Evolutionary conservation across 306 rosid genomes (phyloP).

Genomic region (Acacia crassicarpa): DNA sequence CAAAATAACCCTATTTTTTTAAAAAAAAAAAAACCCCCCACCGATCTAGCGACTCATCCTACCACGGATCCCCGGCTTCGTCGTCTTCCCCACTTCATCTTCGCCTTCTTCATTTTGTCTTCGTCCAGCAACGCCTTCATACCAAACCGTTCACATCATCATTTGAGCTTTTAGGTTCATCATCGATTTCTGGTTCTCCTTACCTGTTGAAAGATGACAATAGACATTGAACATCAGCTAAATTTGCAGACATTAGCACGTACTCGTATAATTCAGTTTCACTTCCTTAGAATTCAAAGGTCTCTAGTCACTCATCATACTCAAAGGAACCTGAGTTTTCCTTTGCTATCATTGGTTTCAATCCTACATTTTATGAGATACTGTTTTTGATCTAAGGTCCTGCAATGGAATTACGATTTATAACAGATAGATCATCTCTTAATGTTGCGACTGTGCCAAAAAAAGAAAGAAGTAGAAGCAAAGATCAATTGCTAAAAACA

Average conservation of each 20-base stretch:
- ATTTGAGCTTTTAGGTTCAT: too few relatives aligned
- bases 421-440: constrained; percentile 1
- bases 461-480: neutral
- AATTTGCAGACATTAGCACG: neutral
- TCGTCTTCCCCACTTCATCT: too few relatives aligned
- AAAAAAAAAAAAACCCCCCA: too few relatives aligned
- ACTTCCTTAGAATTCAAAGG: too few relatives aligned
- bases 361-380: constrained; percentile 1
- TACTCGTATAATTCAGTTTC: too few relatives aligned
- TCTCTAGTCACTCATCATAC: neutral
- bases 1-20: too few relatives aligned
- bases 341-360: neutral
- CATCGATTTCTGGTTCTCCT: constrained; percentile 21
- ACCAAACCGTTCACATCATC: too few relatives aligned
- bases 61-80: too few relatives aligned
- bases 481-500: neutral
- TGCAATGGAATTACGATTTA: constrained; percentile 12
- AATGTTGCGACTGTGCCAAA: neutral
- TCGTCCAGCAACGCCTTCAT: too few relatives aligned
- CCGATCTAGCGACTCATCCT: too few relatives aligned
- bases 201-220: constrained; percentile 40
- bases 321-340: neutral
- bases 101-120: too few relatives aligned
- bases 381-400: neutral
- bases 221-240: neutral